A percentile compares a stretch with the other conserved stretches of the same genome.
Evolutionary conservation across 768 basidiomycete genomes (phyloP).

Genomic region (Amanita fuliginea): DNA sequence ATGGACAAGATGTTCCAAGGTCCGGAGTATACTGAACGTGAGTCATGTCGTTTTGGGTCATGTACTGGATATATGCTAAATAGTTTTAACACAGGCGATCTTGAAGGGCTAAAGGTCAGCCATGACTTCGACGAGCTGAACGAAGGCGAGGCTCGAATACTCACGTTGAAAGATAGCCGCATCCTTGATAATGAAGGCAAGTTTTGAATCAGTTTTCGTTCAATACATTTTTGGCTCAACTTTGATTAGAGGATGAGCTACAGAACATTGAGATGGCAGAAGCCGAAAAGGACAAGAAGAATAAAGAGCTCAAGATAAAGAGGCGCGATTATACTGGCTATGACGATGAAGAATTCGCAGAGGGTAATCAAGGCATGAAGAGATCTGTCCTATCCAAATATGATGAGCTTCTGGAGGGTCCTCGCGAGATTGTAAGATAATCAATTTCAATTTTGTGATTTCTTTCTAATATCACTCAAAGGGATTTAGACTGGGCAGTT

Average conservation of each 20-base stretch:
- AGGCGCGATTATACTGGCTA: constrained; percentile 87
- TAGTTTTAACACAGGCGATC: constrained; percentile 48
- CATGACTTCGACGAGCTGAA: constrained; percentile 90
- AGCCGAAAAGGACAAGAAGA: constrained; percentile 68
- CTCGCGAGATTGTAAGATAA: constrained; percentile 49
- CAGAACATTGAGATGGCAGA: constrained; percentile 95
- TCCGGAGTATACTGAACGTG: constrained; percentile 82
- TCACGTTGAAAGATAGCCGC: constrained; percentile 93
- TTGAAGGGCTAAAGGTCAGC: constrained; percentile 89
- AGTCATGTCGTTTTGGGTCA: constrained; percentile 15
- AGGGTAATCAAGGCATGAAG: constrained; percentile 69
- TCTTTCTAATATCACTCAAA: constrained; percentile 19
- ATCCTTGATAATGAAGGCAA: constrained; percentile 92
- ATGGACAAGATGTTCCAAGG: constrained; percentile 68
- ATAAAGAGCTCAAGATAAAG: constrained; percentile 79
- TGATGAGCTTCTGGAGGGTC: constrained; percentile 79
- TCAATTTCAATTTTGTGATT: background rate
- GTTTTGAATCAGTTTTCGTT: constrained; percentile 6
- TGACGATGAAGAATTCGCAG: constrained; percentile 89
- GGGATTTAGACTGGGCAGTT: constrained; percentile 82
- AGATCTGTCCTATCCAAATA: constrained; percentile 83
- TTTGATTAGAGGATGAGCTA: constrained; percentile 80
- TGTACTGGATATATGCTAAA: background rate
- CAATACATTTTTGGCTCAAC: constrained; percentile 1
- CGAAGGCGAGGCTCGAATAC: constrained; percentile 90